phyloP scores from a whole-genome alignment of 1,284 basidiomycete species.

The Fomitopsis palustris region DNA sequence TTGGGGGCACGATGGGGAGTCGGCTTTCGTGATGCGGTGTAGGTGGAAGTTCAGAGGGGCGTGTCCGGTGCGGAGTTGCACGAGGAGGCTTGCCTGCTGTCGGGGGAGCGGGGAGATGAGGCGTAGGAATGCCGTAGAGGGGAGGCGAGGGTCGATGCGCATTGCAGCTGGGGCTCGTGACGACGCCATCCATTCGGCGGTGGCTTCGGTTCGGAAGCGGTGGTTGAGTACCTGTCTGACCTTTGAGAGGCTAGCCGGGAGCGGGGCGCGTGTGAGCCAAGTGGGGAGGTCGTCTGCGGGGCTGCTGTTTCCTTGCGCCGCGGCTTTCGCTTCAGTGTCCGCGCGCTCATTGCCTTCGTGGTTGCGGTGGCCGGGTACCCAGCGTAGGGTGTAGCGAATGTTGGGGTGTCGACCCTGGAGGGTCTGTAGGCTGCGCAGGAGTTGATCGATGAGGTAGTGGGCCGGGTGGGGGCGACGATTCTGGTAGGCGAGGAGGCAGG shows the following conservation, averaged over 20 bases:
- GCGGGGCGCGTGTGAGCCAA: constrained; percentile 5
- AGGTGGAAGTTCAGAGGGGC: constrained; percentile 26
- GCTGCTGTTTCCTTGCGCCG: constrained; percentile 10
- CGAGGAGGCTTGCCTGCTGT: constrained; percentile 17
- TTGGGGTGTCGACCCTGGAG: constrained; percentile 4
- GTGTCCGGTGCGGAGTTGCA: constrained; percentile 29
- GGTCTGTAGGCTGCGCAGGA: constrained; percentile 1
- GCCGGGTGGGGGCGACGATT: background rate
- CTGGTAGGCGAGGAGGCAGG: constrained; percentile 5
- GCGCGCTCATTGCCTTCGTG: constrained; percentile 18
- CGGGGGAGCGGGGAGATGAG: constrained; percentile 1
- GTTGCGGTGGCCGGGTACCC: constrained; percentile 17
- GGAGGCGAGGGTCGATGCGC: constrained; percentile 9
- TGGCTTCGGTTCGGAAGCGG: background rate
- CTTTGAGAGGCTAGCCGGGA: constrained; percentile 11
- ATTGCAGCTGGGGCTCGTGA: background rate
- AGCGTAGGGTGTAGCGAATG: constrained; percentile 6
- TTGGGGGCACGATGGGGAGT: constrained; percentile 19
- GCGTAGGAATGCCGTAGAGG: constrained; percentile 1
- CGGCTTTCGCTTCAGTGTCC: constrained; percentile 15
- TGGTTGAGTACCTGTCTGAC: constrained; percentile 1
- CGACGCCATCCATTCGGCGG: constrained; percentile 6
- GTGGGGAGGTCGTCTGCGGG: constrained; percentile 1
- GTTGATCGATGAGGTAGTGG: constrained; percentile 11
- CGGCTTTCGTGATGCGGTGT: constrained; percentile 13